Percentiles rank a stretch among this genome's conserved stretches.
Evolutionary conservation across 2,329 filamentous ascomycete genomes (phyloP).

Genomic region (Colletotrichum melonis): DNA sequence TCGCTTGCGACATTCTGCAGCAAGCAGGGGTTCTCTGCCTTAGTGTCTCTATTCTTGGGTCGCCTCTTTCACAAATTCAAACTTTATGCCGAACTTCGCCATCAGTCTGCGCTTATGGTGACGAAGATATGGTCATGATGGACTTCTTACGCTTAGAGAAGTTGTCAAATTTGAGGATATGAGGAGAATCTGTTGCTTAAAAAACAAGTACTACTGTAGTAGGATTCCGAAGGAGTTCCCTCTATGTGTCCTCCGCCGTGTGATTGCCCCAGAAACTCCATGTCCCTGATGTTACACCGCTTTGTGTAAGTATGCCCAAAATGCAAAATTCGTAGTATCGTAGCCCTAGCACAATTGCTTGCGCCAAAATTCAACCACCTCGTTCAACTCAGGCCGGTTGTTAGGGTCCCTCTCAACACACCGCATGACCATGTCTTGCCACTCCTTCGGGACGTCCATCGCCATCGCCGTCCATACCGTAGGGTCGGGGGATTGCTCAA

Average conservation of each 20-base stretch:
- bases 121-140: not conserved
- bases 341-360: not conserved
- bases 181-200: not conserved
- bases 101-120: not conserved
- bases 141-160: not conserved
- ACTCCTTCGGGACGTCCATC: constrained; percentile 26
- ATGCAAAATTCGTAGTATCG: not conserved
- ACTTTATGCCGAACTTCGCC: not conserved
- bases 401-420: constrained; percentile 34
- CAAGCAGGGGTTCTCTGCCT: not conserved
- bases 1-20: not conserved
- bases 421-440: constrained; percentile 27
- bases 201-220: not conserved
- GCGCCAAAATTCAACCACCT: constrained; percentile 35
- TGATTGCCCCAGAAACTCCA: not conserved
- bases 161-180: not conserved
- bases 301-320: not conserved
- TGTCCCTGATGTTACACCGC: not conserved
- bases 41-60: not conserved
- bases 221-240: no score
- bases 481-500: constrained; percentile 29
- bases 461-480: constrained; percentile 24
- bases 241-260: no score
- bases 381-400: constrained; percentile 27
- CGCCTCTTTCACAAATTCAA: not conserved